Evolutionary conservation across 2,329 filamentous ascomycete genomes (phyloP), one percentile per base, ranked within the genome.

Genomic region (Cladophialophora bantiana): DNA sequence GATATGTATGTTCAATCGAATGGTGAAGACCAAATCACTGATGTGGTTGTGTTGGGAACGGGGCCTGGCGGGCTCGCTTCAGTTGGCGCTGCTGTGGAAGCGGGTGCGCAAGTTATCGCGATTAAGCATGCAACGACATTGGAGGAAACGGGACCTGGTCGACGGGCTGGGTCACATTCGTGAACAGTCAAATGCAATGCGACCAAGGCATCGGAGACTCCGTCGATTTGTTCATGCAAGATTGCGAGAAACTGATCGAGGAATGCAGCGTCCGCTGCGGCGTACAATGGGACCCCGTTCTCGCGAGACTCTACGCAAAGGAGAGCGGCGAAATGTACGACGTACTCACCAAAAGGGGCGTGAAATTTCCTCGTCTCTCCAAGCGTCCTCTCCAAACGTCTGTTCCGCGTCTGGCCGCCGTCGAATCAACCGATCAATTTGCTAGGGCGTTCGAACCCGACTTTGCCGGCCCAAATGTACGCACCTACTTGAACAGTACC

Each of bases 81-180:
- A 10, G 59, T 62, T 31, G 59, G 18, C 18, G 56, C 59, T 7
- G 59, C 59, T 20, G 59, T 62, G n/a, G 42, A 61, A 53, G 18
- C 40, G 0, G 59, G 59, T 12, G 59, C 59, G 2, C 42, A 61
- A 9, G 59, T 61, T 6, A 31, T 61, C 6, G 59, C 59, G 15
- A 48, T 61, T 20, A 42, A 61, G 59, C 59, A 36, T 61, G 35
- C 42, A 61, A 61, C 9, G 59, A 61, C 32, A 53, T 61, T 15
- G 59, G 59, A 10, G 59, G 59, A 42, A 61, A 61, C 13, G 59
- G 42, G 12, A 61, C 59, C 20, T 61, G 59, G 59, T 61, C 59
- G 7, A 61, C 59, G n/a, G 59, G 59, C 26, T 61, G 59, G 59
- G 59, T 61, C 3, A 42, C 59, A 7, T 61, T 61, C 38, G 59